Percentiles rank a stretch among this genome's conserved stretches.
These are phyloP conservation scores for Candida maesae DNA, from an alignment of 805 yeast species.

Conservation along the genomic window DNA sequence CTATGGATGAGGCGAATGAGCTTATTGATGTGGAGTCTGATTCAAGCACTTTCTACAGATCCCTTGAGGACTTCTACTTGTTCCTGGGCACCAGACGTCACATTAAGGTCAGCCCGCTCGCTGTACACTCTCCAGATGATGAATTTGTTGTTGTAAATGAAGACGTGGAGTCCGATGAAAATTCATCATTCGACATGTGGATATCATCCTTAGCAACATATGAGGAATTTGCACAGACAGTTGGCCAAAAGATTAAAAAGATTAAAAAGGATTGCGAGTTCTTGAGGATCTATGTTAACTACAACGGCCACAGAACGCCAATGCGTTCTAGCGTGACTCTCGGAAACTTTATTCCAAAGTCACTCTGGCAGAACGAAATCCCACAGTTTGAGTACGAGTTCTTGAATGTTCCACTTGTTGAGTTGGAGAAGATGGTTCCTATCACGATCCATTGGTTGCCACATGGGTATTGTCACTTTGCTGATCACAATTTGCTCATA, in stretches of 20 bases:
- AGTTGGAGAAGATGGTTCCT: constrained; percentile 70
- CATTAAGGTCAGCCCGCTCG: constrained; percentile 45
- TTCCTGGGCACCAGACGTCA: constrained; percentile 60
- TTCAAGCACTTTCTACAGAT: constrained; percentile 32
- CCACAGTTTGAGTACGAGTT: constrained; percentile 69
- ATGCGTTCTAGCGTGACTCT: constrained; percentile 32
- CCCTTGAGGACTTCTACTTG: constrained; percentile 44
- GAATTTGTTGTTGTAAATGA: constrained; percentile 42
- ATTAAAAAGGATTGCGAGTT: constrained; percentile 54
- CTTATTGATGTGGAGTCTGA: constrained; percentile 7
- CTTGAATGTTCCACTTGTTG: constrained; percentile 67
- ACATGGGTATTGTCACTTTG: constrained; percentile 66
- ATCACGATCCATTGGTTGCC: constrained; percentile 70
- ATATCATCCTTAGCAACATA: constrained; percentile 58
- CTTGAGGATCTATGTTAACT: constrained; percentile 63
- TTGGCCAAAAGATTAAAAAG: constrained; percentile 47
- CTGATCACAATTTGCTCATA: constrained; percentile 64
- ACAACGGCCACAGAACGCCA: constrained; percentile 55
- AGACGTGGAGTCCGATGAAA: constrained; percentile 17
- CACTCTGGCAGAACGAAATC: constrained; percentile 28
- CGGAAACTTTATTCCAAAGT: constrained; percentile 33
- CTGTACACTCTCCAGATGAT: constrained; percentile 40
- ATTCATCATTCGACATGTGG: constrained; percentile 56
- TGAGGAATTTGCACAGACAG: constrained; percentile 53
- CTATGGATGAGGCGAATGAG: constrained; percentile 24